Evolutionary conservation across 179 eudicot species (phyloP).

Genomic region (Spinacia oleracea): DNA sequence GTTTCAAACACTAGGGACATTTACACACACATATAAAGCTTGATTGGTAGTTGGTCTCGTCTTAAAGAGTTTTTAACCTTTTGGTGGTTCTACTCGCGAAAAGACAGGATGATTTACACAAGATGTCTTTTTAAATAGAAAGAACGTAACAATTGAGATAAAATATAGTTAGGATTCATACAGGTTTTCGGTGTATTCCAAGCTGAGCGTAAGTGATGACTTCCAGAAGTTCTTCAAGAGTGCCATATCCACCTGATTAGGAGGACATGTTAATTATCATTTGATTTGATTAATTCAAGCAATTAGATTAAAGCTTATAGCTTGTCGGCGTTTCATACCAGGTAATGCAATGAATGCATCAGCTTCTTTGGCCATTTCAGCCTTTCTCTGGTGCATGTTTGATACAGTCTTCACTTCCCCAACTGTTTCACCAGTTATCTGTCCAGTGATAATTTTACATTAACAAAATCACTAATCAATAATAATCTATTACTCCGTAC

Average conservation of each 20-base stretch:
- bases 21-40: conserved; percentile 16
- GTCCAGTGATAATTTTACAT: conserved; percentile 13
- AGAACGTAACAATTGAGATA: background rate
- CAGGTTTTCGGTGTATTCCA: conserved; percentile 91
- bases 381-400: conserved; percentile 94
- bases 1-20: conserved; percentile 32
- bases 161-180: conserved; percentile 41
- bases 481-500: too few species aligned
- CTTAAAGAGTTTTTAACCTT: too few species aligned
- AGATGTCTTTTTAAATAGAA: background rate
- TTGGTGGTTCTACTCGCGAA: conserved; percentile 12
- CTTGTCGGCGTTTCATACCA: conserved; percentile 39
- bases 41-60: conserved; percentile 16
- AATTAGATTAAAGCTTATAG: background rate
- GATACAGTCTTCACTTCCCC: conserved; percentile 85
- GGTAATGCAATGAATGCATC: conserved; percentile 97
- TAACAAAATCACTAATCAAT: background rate
- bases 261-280: background rate
- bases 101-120: background rate
- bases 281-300: background rate
- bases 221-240: conserved; percentile 89
- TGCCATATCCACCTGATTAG: conserved; percentile 83
- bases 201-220: conserved; percentile 94
- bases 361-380: conserved; percentile 97
- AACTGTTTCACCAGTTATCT: conserved; percentile 87